Conservation (phyloP, 2,329 filamentous ascomycete genomes). For the Dactylellina leptospora region DNA sequence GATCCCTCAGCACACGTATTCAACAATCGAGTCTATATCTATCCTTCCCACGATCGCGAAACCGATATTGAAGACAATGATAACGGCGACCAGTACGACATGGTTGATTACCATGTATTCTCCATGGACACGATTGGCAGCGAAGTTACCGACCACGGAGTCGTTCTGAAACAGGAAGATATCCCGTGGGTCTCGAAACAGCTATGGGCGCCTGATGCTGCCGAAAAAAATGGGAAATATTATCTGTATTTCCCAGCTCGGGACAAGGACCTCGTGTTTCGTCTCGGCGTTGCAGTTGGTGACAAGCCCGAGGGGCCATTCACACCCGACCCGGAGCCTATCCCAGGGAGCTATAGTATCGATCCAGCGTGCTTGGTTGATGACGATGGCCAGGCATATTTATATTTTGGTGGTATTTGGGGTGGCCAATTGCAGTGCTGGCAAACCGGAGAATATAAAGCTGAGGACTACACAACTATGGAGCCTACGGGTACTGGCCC, state of each 20-base stretch:
- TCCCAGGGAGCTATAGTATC: conserved; percentile 76
- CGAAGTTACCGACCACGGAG: conserved; percentile 76
- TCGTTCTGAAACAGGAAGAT: conserved; percentile 71
- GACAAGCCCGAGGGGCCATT: conserved; percentile 76
- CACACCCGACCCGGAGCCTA: conserved; percentile 70
- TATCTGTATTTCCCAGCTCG: conserved; percentile 81
- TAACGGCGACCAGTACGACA: conserved; percentile 86
- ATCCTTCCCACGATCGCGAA: conserved; percentile 81
- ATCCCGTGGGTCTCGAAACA: conserved; percentile 81
- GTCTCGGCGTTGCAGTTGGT: conserved; percentile 75
- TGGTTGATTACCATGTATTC: conserved; percentile 84
- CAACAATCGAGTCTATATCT: conserved; percentile 77
- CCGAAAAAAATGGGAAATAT: conserved; percentile 73
- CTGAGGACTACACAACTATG: conserved; percentile 66
- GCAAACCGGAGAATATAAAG: conserved; percentile 69
- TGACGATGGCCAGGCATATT: conserved; percentile 70
- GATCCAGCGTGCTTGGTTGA: conserved; percentile 81
- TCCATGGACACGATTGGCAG: conserved; percentile 65
- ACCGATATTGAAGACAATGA: conserved; percentile 76
- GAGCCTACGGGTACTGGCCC: conserved; percentile 68
- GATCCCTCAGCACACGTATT: conserved; percentile 84
- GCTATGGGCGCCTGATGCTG: conserved; percentile 82
- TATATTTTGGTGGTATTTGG: conserved; percentile 84
- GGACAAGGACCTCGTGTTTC: conserved; percentile 74
- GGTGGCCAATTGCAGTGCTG: conserved; percentile 83